Conservation (phyloP, 225 moss, liverwort and hornwort genomes). For the Neckera pumila region DNA sequence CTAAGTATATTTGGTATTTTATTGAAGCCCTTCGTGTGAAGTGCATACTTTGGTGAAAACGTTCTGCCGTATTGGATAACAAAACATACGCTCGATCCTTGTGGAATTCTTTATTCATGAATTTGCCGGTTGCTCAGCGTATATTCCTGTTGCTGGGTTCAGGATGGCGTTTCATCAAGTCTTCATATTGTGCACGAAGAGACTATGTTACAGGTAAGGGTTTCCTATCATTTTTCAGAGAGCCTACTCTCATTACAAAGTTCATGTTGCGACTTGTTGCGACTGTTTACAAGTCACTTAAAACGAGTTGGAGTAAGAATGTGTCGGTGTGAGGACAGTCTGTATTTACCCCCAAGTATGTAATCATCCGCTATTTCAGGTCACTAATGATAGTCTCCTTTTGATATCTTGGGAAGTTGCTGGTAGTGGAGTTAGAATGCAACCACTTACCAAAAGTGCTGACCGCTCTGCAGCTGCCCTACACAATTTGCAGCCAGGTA, state of each 20-base stretch:
- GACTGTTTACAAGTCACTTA: not conserved
- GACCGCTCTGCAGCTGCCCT: slow-evolving; percentile 22
- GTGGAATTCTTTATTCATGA: not conserved
- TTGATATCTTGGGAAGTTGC: slow-evolving; percentile 14
- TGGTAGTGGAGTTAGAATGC: slow-evolving; percentile 36
- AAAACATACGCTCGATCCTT: not conserved
- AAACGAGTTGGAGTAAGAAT: not conserved
- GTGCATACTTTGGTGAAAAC: not conserved
- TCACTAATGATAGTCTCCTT: not conserved
- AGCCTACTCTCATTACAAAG: not conserved
- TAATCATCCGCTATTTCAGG: not conserved
- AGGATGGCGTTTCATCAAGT: slow-evolving; percentile 44
- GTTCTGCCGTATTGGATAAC: not conserved
- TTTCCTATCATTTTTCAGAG: not conserved
- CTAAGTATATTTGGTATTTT: not conserved
- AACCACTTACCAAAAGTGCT: slow-evolving; percentile 28
- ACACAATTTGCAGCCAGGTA: slow-evolving; percentile 19
- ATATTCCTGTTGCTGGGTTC: not conserved
- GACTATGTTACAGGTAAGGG: slow-evolving; percentile 56
- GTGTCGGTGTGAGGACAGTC: not conserved
- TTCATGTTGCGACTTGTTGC: not conserved
- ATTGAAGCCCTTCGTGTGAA: not conserved
- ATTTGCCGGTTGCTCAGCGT: not conserved
- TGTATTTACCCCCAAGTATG: not conserved
- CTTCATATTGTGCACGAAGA: slow-evolving; percentile 50